A percentile compares a stretch with the other conserved stretches of the same genome.
phyloP scores from a whole-genome alignment of 2,329 filamentous ascomycete genomes.

The Aschersonia sp. region DNA sequence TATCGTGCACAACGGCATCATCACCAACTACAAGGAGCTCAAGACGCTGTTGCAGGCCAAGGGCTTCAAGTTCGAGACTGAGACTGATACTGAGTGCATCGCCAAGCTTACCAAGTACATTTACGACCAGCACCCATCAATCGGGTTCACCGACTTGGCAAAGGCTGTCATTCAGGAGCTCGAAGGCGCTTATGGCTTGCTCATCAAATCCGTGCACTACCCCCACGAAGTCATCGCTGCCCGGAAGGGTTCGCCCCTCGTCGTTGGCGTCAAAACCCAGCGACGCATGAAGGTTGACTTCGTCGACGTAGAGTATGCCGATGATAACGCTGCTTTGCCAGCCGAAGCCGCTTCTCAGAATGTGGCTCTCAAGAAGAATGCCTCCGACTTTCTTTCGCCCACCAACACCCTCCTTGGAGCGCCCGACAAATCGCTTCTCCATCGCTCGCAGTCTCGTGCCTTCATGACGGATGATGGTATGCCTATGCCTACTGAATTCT shows the following conservation, averaged over 20 bases:
- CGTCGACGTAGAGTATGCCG: slow-evolving; percentile 93
- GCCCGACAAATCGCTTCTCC: slow-evolving; percentile 92
- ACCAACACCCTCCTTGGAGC: slow-evolving; percentile 56
- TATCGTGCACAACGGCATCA: slow-evolving; percentile 98
- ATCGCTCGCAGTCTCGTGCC: slow-evolving; percentile 94
- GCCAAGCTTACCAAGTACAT: slow-evolving; percentile 98
- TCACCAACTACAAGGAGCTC: slow-evolving; percentile 99
- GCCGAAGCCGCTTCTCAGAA: slow-evolving; percentile 95
- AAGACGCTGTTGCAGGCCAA: slow-evolving; percentile 86
- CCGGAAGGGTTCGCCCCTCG: slow-evolving; percentile 93
- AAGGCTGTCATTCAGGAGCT: slow-evolving; percentile 98
- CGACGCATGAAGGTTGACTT: slow-evolving; percentile 99
- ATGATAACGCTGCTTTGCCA: slow-evolving; percentile 69
- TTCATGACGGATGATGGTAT: slow-evolving; percentile 98
- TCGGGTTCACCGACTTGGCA: slow-evolving; percentile 90
- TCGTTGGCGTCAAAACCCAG: slow-evolving; percentile 91
- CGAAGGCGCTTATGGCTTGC: slow-evolving; percentile 89
- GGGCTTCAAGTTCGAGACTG: slow-evolving; percentile 97
- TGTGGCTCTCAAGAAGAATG: slow-evolving; percentile 84
- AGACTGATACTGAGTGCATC: slow-evolving; percentile 98
- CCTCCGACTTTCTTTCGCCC: slow-evolving; percentile 51
- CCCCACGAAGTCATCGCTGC: slow-evolving; percentile 95
- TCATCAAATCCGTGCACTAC: slow-evolving; percentile 98
- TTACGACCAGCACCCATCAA: slow-evolving; percentile 82
- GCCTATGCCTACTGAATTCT: slow-evolving; percentile 97